These are phyloP conservation scores for Rhynchospora breviuscula DNA, from an alignment of 176 grass and related monocot genomes.

Conservation along the genomic window DNA sequence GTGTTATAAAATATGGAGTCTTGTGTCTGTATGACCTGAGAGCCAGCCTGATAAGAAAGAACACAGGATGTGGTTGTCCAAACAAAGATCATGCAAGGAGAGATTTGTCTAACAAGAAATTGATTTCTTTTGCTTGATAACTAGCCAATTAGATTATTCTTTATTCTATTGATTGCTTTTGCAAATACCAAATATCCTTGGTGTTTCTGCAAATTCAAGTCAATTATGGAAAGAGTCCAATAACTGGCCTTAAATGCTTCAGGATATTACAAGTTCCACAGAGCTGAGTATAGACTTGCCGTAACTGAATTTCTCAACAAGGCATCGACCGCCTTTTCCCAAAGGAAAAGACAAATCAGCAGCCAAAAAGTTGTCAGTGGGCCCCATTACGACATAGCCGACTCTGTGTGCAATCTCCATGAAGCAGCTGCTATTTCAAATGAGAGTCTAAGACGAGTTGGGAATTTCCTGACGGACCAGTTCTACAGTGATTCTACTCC, in stretches of 20 bases:
- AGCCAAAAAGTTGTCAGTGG: conserved; percentile 22
- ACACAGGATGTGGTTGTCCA: neutral
- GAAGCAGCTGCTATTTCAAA: conserved; percentile 63
- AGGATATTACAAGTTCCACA: conserved; percentile 61
- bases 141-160: neutral
- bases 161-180: neutral
- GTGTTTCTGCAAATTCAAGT: neutral
- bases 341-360: conserved; percentile 48
- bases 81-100: neutral
- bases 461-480: conserved; percentile 52
- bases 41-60: neutral
- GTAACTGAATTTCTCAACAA: conserved; percentile 64
- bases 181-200: conserved; percentile 14
- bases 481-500: conserved; percentile 59
- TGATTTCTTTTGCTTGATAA: neutral
- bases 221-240: conserved; percentile 12
- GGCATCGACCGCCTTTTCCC: conserved; percentile 46
- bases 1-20: neutral
- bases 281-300: conserved; percentile 58
- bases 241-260: neutral
- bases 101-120: neutral
- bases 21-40: neutral
- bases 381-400: conserved; percentile 45
- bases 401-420: conserved; percentile 84
- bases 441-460: conserved; percentile 60